phyloP scores from a whole-genome alignment of 2,329 filamentous ascomycete genomes.

The Ramularia endophylla region DNA sequence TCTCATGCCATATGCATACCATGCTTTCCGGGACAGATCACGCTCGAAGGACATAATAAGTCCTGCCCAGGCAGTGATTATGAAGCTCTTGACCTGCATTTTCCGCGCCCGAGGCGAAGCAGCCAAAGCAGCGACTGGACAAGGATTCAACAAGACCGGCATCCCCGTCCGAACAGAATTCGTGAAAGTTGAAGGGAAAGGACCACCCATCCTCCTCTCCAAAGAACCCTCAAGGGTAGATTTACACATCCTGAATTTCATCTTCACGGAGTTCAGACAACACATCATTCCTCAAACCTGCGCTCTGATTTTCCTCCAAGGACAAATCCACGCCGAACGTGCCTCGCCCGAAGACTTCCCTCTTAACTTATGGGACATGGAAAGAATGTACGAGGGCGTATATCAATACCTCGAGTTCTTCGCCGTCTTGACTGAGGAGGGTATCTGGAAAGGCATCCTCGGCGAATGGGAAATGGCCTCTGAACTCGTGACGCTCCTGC shows the following conservation, averaged over 20 bases:
- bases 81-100: slow-evolving; percentile 85
- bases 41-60: slow-evolving; percentile 88
- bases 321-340: slow-evolving; percentile 72
- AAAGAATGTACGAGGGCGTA: slow-evolving; percentile 89
- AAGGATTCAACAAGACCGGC: slow-evolving; percentile 3
- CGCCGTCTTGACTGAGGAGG: slow-evolving; percentile 78
- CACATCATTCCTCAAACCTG: slow-evolving; percentile 92
- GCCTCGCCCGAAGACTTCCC: slow-evolving; percentile 82
- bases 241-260: slow-evolving; percentile 70
- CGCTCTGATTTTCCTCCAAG: slow-evolving; percentile 89
- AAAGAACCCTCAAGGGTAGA: slow-evolving; percentile 45
- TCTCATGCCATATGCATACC: slow-evolving; percentile 86
- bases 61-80: slow-evolving; percentile 85
- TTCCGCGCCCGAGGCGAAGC: slow-evolving; percentile 59
- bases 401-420: slow-evolving; percentile 94
- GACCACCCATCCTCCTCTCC: slow-evolving; percentile 8
- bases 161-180: slow-evolving; percentile 4
- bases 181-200: slow-evolving; percentile 2
- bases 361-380: slow-evolving; percentile 95
- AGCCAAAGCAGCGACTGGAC: slow-evolving; percentile 23
- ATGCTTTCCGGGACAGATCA: slow-evolving; percentile 69
- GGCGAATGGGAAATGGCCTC: slow-evolving; percentile 90
- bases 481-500: slow-evolving; percentile 80
- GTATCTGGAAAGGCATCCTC: slow-evolving; percentile 74
- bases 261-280: slow-evolving; percentile 86